A percentile compares a stretch with the other conserved stretches of the same genome.
These are phyloP conservation scores for Lonicera japonica DNA, from an alignment of 129 eudicot species.

Conservation along the genomic window DNA sequence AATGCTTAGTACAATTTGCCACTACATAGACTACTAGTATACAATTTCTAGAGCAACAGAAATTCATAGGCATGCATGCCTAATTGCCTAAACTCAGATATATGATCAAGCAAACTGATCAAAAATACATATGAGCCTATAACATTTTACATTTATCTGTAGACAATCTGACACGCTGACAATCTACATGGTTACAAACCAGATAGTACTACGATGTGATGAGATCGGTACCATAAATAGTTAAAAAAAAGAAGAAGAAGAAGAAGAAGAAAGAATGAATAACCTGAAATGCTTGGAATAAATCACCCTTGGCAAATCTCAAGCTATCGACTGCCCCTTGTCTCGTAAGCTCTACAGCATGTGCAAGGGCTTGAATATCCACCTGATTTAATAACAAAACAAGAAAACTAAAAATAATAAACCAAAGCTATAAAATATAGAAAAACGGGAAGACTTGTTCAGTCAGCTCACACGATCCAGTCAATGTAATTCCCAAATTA, in stretches of 20 bases:
- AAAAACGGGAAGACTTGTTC: neutral
- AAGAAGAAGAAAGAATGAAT: neutral
- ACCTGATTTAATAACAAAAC: constrained; percentile 44
- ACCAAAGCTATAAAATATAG: neutral
- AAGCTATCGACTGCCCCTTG: constrained; percentile 96
- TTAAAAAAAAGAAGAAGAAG: too few species aligned
- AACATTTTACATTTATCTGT: neutral
- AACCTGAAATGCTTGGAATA: constrained; percentile 87
- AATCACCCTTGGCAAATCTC: constrained; percentile 92
- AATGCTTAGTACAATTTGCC: too few species aligned
- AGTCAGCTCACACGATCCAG: neutral
- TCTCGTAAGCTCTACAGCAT: constrained; percentile 98
- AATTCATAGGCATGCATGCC: too few species aligned
- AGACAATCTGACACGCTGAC: constrained; percentile 8
- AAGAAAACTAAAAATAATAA: neutral
- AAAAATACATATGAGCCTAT: neutral
- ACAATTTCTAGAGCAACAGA: too few species aligned
- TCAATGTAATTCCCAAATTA: neutral
- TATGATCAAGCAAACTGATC: too few species aligned
- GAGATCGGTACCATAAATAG: neutral
- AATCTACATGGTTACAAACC: constrained; percentile 5
- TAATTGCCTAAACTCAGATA: too few species aligned
- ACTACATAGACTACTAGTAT: too few species aligned
- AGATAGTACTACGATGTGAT: neutral
- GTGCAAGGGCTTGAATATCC: constrained; percentile 99